Conservation (phyloP, 1,284 basidiomycete species). For the Ceratobasidium theobromae region DNA sequence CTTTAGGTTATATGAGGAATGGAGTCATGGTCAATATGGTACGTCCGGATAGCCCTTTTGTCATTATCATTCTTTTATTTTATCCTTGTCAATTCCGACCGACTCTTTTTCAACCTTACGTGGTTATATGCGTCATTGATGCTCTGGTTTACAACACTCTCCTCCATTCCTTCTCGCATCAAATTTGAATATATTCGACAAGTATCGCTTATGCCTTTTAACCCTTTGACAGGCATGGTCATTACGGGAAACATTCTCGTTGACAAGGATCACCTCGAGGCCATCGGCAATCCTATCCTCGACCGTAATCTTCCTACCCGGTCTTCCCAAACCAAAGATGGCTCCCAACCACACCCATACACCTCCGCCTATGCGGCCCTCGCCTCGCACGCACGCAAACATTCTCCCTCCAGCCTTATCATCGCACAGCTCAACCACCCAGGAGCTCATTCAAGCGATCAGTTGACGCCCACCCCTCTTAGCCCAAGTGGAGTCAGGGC, state of each 20-base stretch:
- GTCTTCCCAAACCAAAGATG: not conserved
- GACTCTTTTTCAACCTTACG: not conserved
- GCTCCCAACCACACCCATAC: not conserved
- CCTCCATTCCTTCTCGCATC: not conserved
- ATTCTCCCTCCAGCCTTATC: not conserved
- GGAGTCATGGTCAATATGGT: not conserved
- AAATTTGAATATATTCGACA: not conserved
- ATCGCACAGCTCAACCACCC: constrained; percentile 3
- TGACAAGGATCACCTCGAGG: constrained; percentile 4
- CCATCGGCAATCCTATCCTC: not conserved
- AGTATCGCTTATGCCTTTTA: not conserved
- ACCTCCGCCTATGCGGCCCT: not conserved
- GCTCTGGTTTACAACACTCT: no score
- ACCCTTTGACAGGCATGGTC: not conserved
- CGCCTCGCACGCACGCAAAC: not conserved
- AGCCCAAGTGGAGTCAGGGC: not conserved
- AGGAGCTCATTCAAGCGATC: not conserved
- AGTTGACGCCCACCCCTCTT: not conserved
- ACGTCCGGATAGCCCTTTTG: not conserved
- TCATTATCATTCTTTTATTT: not conserved
- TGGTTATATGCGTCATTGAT: no score
- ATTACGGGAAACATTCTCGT: not conserved
- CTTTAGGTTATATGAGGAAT: not conserved
- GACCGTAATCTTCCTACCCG: not conserved
- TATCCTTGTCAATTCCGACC: no score